A percentile compares a stretch with the other conserved stretches of the same genome.
Evolutionary conservation across 1,284 basidiomycete species (phyloP).

Genomic region (Cyathus pygmaeus): DNA sequence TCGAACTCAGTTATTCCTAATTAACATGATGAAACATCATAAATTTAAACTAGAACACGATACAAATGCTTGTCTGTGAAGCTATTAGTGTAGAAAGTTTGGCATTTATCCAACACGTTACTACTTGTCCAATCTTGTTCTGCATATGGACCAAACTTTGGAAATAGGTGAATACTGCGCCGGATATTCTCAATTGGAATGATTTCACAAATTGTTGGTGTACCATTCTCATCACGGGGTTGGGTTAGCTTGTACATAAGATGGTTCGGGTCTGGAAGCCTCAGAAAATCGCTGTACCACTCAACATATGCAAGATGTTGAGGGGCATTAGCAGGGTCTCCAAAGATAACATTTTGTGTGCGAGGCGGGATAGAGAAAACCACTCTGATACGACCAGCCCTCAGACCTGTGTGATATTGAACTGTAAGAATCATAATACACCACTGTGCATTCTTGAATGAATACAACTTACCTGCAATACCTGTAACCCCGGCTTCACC

Average conservation of each 20-base stretch:
- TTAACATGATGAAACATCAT: no score
- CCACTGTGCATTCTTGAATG: neutral
- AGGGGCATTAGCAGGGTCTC: conserved; percentile 1
- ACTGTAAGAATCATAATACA: no score
- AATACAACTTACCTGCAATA: conserved; percentile 7
- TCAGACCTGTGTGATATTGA: conserved; percentile 23
- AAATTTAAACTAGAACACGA: no score
- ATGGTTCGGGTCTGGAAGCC: conserved; percentile 15
- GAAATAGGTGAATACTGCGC: conserved; percentile 41
- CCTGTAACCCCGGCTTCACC: conserved; percentile 14
- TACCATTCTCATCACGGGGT: conserved; percentile 11
- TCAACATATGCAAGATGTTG: conserved; percentile 21
- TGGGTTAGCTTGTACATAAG: conserved; percentile 30
- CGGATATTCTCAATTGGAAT: conserved; percentile 27
- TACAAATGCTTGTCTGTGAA: no score
- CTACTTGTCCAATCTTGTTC: no score
- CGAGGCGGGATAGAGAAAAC: conserved; percentile 34
- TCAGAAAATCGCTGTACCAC: conserved; percentile 32
- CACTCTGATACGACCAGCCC: conserved; percentile 30
- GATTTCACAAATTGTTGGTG: conserved; percentile 23
- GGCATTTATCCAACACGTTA: no score
- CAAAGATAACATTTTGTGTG: conserved; percentile 16
- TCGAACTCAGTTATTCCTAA: no score
- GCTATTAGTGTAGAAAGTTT: no score
- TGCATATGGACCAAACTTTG: neutral